phyloP scores from a whole-genome alignment of 75 land plant genomes.

The Azolla pinnata region DNA sequence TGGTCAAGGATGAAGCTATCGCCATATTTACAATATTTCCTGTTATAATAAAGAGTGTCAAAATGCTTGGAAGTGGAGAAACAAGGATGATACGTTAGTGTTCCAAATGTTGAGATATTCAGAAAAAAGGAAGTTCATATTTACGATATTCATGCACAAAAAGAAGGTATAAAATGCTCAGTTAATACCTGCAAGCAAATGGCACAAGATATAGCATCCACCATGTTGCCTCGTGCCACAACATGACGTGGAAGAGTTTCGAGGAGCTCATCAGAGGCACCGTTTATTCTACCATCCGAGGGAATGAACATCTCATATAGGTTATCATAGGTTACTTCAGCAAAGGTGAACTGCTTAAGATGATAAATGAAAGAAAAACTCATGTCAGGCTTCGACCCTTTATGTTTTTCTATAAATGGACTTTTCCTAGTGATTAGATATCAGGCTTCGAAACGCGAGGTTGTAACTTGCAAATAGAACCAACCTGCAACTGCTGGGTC shows the following conservation, averaged over 20 bases:
- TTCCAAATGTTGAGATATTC: neutral
- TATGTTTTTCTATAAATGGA: no score
- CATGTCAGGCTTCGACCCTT: no score
- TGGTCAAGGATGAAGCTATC: neutral
- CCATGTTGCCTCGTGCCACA: slow-evolving; percentile 17
- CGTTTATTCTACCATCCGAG: slow-evolving; percentile 20
- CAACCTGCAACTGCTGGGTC: neutral
- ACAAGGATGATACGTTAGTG: neutral
- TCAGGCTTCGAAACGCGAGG: no score
- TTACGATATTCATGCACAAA: no score
- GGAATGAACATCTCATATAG: slow-evolving; percentile 10
- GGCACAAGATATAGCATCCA: slow-evolving; percentile 29
- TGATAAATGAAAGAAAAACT: no score
- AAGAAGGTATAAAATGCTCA: no score
- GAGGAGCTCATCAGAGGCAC: slow-evolving; percentile 34
- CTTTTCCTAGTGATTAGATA: no score
- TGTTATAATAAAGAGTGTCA: neutral
- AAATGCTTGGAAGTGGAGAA: no score
- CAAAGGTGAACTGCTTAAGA: neutral
- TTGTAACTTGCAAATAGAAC: neutral
- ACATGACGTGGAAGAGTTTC: slow-evolving; percentile 34
- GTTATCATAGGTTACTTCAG: slow-evolving; percentile 4
- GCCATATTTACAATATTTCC: neutral
- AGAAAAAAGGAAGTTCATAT: no score
- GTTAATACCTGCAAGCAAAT: slow-evolving; percentile 51